Conservation (phyloP, 805 yeast genomes). For the Pichia insulana region DNA sequence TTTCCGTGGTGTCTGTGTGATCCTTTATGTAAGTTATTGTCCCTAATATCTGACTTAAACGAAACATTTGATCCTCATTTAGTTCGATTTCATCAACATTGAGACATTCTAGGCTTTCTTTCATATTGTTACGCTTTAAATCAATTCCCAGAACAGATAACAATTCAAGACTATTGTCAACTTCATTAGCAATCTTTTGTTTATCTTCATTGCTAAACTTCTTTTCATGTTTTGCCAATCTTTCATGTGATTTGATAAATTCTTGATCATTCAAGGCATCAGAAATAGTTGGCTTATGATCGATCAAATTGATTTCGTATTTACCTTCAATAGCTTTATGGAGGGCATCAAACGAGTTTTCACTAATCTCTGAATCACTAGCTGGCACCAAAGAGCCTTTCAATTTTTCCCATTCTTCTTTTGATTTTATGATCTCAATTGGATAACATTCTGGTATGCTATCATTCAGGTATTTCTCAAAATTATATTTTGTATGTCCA, state of each 20-base stretch:
- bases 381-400: background rate
- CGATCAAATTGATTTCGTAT: conserved; percentile 15
- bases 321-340: conserved; percentile 1
- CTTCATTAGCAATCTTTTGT: conserved; percentile 44
- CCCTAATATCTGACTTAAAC: conserved; percentile 8
- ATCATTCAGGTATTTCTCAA: conserved; percentile 24
- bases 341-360: background rate
- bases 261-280: conserved; percentile 42
- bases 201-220: conserved; percentile 49
- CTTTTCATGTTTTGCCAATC: conserved; percentile 58
- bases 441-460: conserved; percentile 20
- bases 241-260: conserved; percentile 42
- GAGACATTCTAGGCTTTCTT: conserved; percentile 4
- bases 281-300: conserved; percentile 8
- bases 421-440: conserved; percentile 15
- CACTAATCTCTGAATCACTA: background rate
- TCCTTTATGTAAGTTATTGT: conserved; percentile 42
- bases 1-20: conserved; percentile 38
- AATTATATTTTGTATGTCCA: conserved; percentile 23
- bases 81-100: conserved; percentile 8
- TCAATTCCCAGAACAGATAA: conserved; percentile 29
- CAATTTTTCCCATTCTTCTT: background rate
- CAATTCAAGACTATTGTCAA: conserved; percentile 43
- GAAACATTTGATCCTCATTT: conserved; percentile 8
- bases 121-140: conserved; percentile 10